These are phyloP conservation scores for Aquilaria yunnanensis DNA, from an alignment of 345 rosid genomes.

Conservation along the genomic window DNA sequence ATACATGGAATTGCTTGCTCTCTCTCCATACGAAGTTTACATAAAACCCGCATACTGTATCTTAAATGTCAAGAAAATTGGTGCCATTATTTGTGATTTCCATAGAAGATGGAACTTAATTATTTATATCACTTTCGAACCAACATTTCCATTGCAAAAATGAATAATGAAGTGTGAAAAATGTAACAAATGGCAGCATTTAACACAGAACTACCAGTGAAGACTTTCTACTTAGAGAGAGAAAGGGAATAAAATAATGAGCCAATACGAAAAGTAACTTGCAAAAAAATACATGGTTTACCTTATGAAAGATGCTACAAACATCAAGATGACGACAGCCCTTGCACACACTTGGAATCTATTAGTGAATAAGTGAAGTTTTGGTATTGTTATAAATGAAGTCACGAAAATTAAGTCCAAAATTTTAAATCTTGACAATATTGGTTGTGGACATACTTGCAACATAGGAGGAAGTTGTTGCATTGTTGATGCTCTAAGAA, in stretches of 20 bases:
- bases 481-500: conserved; percentile 61
- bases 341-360: conserved; percentile 82
- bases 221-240: neutral
- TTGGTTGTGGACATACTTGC: conserved; percentile 40
- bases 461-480: conserved; percentile 88
- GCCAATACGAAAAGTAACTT: neutral
- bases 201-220: too few species aligned
- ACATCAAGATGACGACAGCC: conserved; percentile 85
- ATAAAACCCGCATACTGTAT: too few species aligned
- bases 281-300: conserved; percentile 24
- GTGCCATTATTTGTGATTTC: too few species aligned
- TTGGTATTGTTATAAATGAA: conserved; percentile 7
- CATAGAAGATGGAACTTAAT: too few species aligned
- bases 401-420: conserved; percentile 7
- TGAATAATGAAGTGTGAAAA: too few species aligned
- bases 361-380: conserved; percentile 14
- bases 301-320: conserved; percentile 93
- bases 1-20: too few species aligned
- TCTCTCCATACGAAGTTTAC: too few species aligned
- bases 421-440: conserved; percentile 4
- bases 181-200: too few species aligned
- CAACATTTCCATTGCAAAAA: too few species aligned
- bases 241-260: neutral
- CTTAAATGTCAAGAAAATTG: too few species aligned
- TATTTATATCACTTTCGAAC: too few species aligned